Percentiles rank a stretch among this genome's conserved stretches.
These are phyloP conservation scores for Cladosporium oxysporum DNA, from an alignment of 2,329 filamentous ascomycete genomes.

Conservation along the genomic window DNA sequence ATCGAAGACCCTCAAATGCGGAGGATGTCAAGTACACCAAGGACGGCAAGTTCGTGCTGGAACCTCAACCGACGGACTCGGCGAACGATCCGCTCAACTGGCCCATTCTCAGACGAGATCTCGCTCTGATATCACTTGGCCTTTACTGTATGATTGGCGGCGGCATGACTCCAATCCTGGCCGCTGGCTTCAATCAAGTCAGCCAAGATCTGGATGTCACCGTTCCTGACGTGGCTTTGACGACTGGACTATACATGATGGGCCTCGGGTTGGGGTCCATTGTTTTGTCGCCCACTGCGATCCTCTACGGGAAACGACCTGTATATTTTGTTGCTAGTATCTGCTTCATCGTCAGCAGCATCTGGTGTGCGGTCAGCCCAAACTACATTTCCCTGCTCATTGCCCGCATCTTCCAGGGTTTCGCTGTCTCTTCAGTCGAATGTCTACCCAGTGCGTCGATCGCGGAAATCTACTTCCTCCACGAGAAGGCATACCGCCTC, in stretches of 20 bases:
- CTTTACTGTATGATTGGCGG: conserved; percentile 93
- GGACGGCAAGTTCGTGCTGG: conserved; percentile 81
- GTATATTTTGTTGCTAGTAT: conserved; percentile 79
- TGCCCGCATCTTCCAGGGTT: conserved; percentile 82
- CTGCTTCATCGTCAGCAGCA: conserved; percentile 71
- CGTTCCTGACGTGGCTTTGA: conserved; percentile 75
- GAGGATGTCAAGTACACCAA: conserved; percentile 70
- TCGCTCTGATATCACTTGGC: conserved; percentile 77
- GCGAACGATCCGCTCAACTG: conserved; percentile 92
- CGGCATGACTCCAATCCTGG: conserved; percentile 86
- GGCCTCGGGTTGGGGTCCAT: conserved; percentile 84
- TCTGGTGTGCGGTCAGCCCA: conserved; percentile 87
- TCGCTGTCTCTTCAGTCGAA: conserved; percentile 87
- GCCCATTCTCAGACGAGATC: conserved; percentile 77
- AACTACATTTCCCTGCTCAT: conserved; percentile 77
- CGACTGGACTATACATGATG: conserved; percentile 92
- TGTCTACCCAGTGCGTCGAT: conserved; percentile 92
- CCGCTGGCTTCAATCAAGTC: conserved; percentile 85
- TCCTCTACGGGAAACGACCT: conserved; percentile 84
- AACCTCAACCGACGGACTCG: conserved; percentile 89
- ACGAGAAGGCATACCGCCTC: conserved; percentile 88
- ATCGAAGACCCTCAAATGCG: conserved; percentile 20
- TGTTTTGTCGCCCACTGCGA: conserved; percentile 84
- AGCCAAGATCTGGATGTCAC: conserved; percentile 66
- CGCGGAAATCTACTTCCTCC: conserved; percentile 93